Evolutionary conservation across 176 grass and related monocot species (phyloP).

Genomic region (Oryza officinalis): DNA sequence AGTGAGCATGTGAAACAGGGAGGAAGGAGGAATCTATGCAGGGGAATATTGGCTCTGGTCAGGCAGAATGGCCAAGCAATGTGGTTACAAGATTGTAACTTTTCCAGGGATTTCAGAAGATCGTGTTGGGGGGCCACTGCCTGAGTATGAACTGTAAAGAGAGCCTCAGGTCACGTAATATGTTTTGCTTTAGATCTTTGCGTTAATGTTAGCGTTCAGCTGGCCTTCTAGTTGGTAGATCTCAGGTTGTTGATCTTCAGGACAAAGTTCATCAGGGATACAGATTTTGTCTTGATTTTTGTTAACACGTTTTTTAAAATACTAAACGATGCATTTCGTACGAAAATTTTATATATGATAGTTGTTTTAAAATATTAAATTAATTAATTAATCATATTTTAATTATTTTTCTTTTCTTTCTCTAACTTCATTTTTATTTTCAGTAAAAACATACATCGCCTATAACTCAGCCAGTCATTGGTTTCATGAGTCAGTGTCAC

Average conservation of each 20-base stretch:
- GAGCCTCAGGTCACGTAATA: neutral
- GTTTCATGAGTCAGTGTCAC: neutral
- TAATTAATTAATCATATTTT: no score
- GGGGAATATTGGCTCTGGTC: neutral
- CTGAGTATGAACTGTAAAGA: constrained; percentile 28
- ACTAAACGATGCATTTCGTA: no score
- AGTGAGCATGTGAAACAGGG: constrained; percentile 19
- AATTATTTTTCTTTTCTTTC: no score
- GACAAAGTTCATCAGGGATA: neutral
- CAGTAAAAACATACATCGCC: no score
- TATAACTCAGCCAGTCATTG: constrained; percentile 16
- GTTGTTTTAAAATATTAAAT: no score
- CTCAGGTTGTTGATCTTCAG: neutral
- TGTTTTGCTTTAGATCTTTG: neutral
- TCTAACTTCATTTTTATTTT: no score
- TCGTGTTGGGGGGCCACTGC: neutral
- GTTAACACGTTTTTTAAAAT: no score
- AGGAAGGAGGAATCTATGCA: neutral
- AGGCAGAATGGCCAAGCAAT: neutral
- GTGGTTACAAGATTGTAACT: neutral
- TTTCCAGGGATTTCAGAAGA: neutral
- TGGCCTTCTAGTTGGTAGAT: neutral
- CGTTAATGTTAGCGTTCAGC: constrained; percentile 24
- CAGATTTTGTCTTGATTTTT: no score
- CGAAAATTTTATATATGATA: no score